A percentile compares a stretch with the other conserved stretches of the same genome.
Evolutionary conservation across 148 eudicot species (phyloP).

Genomic region (Pharnaceum exiguum): DNA sequence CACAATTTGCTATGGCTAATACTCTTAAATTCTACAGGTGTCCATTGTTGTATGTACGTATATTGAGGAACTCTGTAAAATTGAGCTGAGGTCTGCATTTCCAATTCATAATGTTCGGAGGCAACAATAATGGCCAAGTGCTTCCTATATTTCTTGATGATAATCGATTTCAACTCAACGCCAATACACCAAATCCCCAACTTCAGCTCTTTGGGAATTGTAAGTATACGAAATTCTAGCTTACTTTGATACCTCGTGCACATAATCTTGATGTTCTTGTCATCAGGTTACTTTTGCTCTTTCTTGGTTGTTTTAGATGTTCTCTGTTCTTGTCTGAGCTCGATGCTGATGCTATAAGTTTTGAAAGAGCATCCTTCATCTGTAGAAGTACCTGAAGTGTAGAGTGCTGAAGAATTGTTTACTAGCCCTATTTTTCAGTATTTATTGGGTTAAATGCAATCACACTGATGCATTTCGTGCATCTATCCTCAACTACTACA

Average conservation of each 20-base stretch:
- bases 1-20: no score
- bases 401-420: no score
- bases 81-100: background rate
- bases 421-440: no score
- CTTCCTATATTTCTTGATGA: conserved; percentile 66
- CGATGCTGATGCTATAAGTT: background rate
- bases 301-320: no score
- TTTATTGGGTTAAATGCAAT: no score
- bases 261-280: background rate
- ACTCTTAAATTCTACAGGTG: conserved; percentile 6
- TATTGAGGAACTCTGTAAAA: background rate
- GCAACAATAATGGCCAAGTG: conserved; percentile 43
- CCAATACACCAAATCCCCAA: conserved; percentile 58
- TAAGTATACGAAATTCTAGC: conserved; percentile 21
- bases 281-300: background rate
- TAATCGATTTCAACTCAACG: conserved; percentile 47
- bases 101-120: conserved; percentile 56
- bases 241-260: background rate
- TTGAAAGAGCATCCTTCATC: no score
- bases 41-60: conserved; percentile 10
- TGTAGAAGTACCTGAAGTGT: no score
- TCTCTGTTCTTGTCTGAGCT: background rate
- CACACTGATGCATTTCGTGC: no score
- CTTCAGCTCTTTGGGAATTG: conserved; percentile 72
- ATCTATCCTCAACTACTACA: no score